Evolutionary conservation across 129 eudicot genomes (phyloP), one percentile per base, ranked within the genome.

Genomic region (Silybum marianum): DNA sequence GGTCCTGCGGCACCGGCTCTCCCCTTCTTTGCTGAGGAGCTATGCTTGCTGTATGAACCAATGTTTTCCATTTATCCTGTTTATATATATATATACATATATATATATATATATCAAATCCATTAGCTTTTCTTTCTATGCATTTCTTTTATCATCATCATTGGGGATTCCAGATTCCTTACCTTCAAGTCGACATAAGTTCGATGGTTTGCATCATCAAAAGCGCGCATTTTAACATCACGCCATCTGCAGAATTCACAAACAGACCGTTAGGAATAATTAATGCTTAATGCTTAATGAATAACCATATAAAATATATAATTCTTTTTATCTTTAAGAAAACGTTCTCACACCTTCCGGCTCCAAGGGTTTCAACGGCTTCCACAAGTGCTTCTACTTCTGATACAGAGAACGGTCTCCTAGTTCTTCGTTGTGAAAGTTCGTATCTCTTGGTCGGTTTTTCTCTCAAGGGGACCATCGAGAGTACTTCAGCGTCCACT

Each of bases 321-420:
- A 32, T 32, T 32, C 36, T 32, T 32, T 44, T 0, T 30, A 25
- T 28, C 19, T 30, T 28, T n/a, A 75, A 71, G 60, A 34, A 18
- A 44, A 13, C 25, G 23, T 71, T 13, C n/a, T 28, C 82, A 75
- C 44, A 95, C 99, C 98, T 91, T 87, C 99, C 99, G 2, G 99
- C 94, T 75, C 99, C 99, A 46, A 95, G 99, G 81, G 83, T 93
- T 86, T 95, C 99, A 78, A 95, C 99, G 12, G 98, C 99, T 84
- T 84, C 93, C 86, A 95, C 99, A 11, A 95, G 97, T 60, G 99
- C 93, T 84, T 95, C 99, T n/a, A 93, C 99, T 93, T 95, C 99
- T n/a, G 89, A 66, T 12, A 95, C 98, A 46, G 99, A 92, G 80
- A 95, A 95, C 0, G 95, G 98, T 40, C 98, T 85, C 82, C 98